These are phyloP conservation scores for Epichloe hybrida DNA, from an alignment of 2,329 filamentous ascomycete species.

Conservation along the genomic window DNA sequence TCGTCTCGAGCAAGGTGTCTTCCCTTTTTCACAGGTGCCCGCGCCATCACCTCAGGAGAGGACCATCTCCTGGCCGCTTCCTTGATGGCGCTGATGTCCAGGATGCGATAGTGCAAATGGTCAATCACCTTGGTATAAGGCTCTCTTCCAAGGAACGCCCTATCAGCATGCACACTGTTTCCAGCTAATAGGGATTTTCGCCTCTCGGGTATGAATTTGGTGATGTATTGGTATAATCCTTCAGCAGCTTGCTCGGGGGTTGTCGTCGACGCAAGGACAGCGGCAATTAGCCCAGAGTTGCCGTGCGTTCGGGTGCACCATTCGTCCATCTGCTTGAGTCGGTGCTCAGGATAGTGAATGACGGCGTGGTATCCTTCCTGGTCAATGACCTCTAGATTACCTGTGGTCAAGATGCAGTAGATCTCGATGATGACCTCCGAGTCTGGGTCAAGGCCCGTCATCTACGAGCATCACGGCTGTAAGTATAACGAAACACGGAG, in stretches of 20 bases:
- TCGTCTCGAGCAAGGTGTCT: conserved; percentile 76
- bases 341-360: conserved; percentile 57
- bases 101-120: conserved; percentile 75
- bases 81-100: conserved; percentile 88
- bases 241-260: conserved; percentile 62
- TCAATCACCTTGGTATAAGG: conserved; percentile 64
- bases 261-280: conserved; percentile 59
- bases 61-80: conserved; percentile 81
- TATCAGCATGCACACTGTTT: conserved; percentile 86
- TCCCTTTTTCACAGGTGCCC: conserved; percentile 63
- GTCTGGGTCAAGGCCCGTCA: conserved; percentile 63
- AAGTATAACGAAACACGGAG: not conserved
- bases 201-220: conserved; percentile 51
- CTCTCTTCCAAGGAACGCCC: conserved; percentile 59
- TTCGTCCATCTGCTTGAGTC: conserved; percentile 66
- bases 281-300: conserved; percentile 65
- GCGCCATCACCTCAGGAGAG: conserved; percentile 27
- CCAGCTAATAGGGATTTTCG: conserved; percentile 67
- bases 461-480: conserved; percentile 37
- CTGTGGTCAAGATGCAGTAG: conserved; percentile 81
- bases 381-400: conserved; percentile 63
- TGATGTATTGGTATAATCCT: conserved; percentile 65
- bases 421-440: conserved; percentile 82
- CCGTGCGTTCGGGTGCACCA: conserved; percentile 81
- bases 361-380: conserved; percentile 64